A percentile compares a stretch with the other conserved stretches of the same genome.
phyloP scores from a whole-genome alignment of 1,139 yeast species.

The Lodderomyces jiufengensis region DNA sequence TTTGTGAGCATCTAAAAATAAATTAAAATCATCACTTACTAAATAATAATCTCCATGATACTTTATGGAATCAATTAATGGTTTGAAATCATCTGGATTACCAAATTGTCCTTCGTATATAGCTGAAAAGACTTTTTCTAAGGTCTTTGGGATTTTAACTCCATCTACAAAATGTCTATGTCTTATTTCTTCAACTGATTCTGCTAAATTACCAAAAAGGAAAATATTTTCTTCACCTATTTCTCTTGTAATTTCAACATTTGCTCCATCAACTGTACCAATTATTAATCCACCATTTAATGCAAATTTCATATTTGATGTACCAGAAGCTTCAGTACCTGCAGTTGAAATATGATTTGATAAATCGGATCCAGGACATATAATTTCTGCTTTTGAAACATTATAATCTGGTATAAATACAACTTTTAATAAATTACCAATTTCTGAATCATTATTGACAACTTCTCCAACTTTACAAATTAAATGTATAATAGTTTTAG shows the following conservation, averaged over 20 bases:
- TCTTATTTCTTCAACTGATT: conserved; percentile 82
- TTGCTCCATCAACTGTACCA: conserved; percentile 97
- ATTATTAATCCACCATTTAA: conserved; percentile 90
- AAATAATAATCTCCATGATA: conserved; percentile 81
- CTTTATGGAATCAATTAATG: conserved; percentile 66
- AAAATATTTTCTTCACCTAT: conserved; percentile 91
- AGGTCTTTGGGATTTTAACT: conserved; percentile 51
- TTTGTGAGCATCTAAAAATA: conserved; percentile 77
- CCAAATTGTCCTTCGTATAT: conserved; percentile 74
- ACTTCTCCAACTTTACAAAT: conserved; percentile 79
- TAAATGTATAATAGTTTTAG: conserved; percentile 83
- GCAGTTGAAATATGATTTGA: conserved; percentile 97
- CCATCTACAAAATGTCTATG: conserved; percentile 66
- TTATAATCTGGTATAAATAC: conserved; percentile 89
- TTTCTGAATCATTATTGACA: conserved; percentile 71
- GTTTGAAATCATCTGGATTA: conserved; percentile 60
- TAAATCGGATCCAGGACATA: conserved; percentile 85
- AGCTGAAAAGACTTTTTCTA: conserved; percentile 61
- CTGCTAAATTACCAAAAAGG: conserved; percentile 86
- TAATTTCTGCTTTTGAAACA: conserved; percentile 90
- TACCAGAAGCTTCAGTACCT: conserved; percentile 96
- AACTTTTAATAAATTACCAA: conserved; percentile 76
- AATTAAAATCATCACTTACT: conserved; percentile 84
- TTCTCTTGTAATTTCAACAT: conserved; percentile 91
- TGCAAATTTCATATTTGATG: conserved; percentile 94